Base-by-base conservation (phyloP, 495 filamentous ascomycete genomes). In the Penicillium lividum region DNA sequence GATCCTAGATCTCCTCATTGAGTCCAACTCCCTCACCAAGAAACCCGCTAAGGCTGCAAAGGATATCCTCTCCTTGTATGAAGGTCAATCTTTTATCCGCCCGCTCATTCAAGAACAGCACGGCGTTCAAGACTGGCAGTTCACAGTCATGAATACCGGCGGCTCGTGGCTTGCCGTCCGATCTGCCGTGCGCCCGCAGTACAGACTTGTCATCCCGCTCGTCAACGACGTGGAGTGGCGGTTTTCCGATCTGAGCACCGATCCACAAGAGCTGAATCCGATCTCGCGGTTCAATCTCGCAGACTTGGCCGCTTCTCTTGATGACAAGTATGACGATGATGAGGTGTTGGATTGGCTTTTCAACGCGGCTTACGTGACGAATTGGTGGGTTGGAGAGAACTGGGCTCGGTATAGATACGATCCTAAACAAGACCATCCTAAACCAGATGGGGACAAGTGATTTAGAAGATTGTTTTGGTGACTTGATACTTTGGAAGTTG, bases 71-170 rank as follows among this genome's bases (percentile, higher is more conserved):
- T 65, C 70, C 7, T 51, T 80, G 31, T 82, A 81, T 62, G 78
- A 82, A 63, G 78, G 78, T 16, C 79, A 81, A 56, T 80, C 76
- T 1, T 60, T 82, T 45, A 76, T 82, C 62, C 77, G 78, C 7
- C 63, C 69, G 3, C 59, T 71, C 36, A 57, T 68, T 34, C 64
- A 56, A 30, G 62, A 73, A 31, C 51, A 69, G 53, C 62, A 74
- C 40, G 75, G 74, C 48, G 69, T 71, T 18, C 65, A 75, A 54
- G 66, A 73, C 51, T 82, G 77, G 78, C 77, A 81, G 53, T 80
- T 80, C 59, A 77, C 73, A 30, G 77, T 80, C 52, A 76, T 82
- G 64, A 82, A 82, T 59, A 78, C 79, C 0, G 79, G 79, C n/a
- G 76, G 78, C 1, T 70, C 76, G 1, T 72, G 74, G 68, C 66